Base-by-base conservation (phyloP, 495 filamentous ascomycete genomes). In the Friedmanniomyces simplex region DNA sequence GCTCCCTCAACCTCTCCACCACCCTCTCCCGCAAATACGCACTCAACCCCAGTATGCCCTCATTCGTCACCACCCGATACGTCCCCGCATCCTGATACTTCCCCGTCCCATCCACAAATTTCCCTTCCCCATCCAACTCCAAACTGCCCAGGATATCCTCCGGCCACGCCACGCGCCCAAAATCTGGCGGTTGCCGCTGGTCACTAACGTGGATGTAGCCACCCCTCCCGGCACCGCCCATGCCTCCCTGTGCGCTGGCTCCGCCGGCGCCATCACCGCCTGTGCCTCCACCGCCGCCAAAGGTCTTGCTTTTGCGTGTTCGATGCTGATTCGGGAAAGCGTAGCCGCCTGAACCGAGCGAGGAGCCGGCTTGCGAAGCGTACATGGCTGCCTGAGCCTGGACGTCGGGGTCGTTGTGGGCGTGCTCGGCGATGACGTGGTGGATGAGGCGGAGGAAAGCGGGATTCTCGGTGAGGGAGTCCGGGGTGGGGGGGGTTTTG, bases 131-230 rank as follows among this genome's bases (percentile, higher is more conserved):
- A 74, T 95, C 84, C 11, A 95, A 87, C 67, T 93, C 85, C 48
- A 96, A 76, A 65, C 91, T 96, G 32, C 91, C 91, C 65, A 97
- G 84, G 55, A 97, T 97, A 73, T 97, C 89, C 70, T 95, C 91
- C 0, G 86, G 83, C 79, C 86, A 71, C 46, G 91, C 87, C 64
- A 96, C 95, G 50, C 93, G 71, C 0, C 93, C 93, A 74, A 80
- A 98, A 61, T 96, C 90, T 8, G 91, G 91, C 18, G 89, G 87
- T 52, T 86, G 84, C 58, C 93, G 75, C 63, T 67, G 65, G 66
- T 96, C 93, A 49, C 84, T 91, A 4, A 98, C 76, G 76, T 98
- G 93, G 18, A 96, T 79, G 76, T 85, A 93, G 0, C 93, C 93
- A 21, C 91, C 93, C 52, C 86, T 74, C 0, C 88, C 89, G 1